A percentile compares a stretch with the other conserved stretches of the same genome.
Conservation (phyloP, 441 rosid species). For the Codiaeum variegatum region DNA sequence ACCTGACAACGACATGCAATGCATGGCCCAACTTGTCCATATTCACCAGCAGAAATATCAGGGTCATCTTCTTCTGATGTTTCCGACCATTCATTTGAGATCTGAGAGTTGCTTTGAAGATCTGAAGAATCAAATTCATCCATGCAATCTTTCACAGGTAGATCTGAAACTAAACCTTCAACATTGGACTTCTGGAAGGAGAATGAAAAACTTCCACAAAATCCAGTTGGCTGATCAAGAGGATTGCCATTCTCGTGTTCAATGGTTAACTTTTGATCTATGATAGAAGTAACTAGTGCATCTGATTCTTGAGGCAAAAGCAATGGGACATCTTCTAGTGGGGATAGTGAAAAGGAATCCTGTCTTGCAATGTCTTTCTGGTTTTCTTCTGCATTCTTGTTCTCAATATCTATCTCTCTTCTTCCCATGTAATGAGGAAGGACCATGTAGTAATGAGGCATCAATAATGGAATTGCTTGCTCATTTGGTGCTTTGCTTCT, state of each 20-base stretch:
- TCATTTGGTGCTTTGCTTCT: slow-evolving; percentile 94
- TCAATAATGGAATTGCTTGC: slow-evolving; percentile 87
- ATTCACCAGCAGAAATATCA: slow-evolving; percentile 47
- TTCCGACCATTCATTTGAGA: slow-evolving; percentile 70
- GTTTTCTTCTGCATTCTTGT: slow-evolving; percentile 42
- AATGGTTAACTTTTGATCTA: slow-evolving; percentile 26
- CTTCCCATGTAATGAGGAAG: slow-evolving; percentile 92
- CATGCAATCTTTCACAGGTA: slow-evolving; percentile 56
- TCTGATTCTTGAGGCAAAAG: slow-evolving; percentile 86
- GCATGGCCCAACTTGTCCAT: slow-evolving; percentile 86
- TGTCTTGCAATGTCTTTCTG: slow-evolving; percentile 48
- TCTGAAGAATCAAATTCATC: slow-evolving; percentile 50
- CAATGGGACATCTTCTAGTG: slow-evolving; percentile 81
- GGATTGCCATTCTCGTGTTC: slow-evolving; percentile 9
- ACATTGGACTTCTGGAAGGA: slow-evolving; percentile 33
- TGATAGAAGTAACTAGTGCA: slow-evolving; percentile 28
- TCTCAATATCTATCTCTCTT: slow-evolving; percentile 57
- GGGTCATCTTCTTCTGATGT: slow-evolving; percentile 63
- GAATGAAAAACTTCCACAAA: slow-evolving; percentile 26
- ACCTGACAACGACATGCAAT: slow-evolving; percentile 92
- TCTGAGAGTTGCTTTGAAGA: slow-evolving; percentile 36
- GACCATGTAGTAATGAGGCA: slow-evolving; percentile 99
- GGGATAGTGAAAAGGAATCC: slow-evolving; percentile 69
- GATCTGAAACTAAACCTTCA: slow-evolving; percentile 49
- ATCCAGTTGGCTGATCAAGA: slow-evolving; percentile 21